Evolutionary conservation across 495 filamentous ascomycete genomes (phyloP), one percentile per base, ranked within the genome.

Genomic region (Aspergillus mulundensis): DNA sequence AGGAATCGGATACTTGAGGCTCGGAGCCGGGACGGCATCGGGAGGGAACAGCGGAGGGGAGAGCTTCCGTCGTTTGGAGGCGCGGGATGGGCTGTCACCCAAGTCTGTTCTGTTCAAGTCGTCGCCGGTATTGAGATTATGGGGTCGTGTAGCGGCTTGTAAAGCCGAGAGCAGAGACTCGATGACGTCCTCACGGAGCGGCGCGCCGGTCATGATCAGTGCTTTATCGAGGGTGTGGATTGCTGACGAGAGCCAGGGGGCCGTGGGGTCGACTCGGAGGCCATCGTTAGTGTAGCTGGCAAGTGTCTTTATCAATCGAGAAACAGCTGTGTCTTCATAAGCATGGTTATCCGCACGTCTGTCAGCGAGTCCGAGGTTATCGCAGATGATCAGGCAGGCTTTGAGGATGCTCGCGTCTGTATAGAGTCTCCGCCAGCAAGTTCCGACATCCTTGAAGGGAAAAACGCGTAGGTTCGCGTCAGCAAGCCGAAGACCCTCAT

Each of bases 191-290:
- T 80, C 80, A n/a, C 87, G 81, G 2, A 79, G 67, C 3, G 84
- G 83, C 0, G 84, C 88, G 0, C 92, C 94, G 20, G 90, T 81
- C 66, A 96, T 84, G 45, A 96, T 93, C 45, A 94, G 63, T 0
- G 89, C 87, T 66, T 85, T 85, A 59, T 98, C 94, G 0, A 96
- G 78, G 3, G 76, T 69, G 49, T 78, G 71, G 20, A 96, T 77
- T n/a, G 85, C 75, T 3, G 70, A 59, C 24, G 66, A 57, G 0
- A 76, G 53, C 69, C 73, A 72, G 5, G 68, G 54, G 1, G 69
- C 58, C 11, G 64, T 39, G 1, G 62, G 23, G 20, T 54, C 28
- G 16, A 68, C 39, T 5, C 39, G 8, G 4, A 48, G 19, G 42
- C 42, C 38, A 34, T 46, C 16, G 2, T 10, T 23, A 14, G 12